Evolutionary conservation across 495 filamentous ascomycete genomes (phyloP).

Genomic region (Penicillium malachiteum): DNA sequence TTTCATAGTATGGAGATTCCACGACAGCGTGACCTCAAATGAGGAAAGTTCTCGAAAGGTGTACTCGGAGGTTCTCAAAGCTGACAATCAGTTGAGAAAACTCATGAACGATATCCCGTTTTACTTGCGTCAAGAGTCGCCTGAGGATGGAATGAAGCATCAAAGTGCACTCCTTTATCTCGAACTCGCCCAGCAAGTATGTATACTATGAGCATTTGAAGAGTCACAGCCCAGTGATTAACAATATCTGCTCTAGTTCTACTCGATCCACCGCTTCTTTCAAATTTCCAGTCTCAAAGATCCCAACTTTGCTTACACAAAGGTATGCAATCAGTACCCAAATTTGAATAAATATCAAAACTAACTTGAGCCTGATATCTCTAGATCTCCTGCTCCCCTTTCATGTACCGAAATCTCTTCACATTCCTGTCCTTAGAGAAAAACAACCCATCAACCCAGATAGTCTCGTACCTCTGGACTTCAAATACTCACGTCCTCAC

Average conservation of each 20-base stretch:
- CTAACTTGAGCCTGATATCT: neutral
- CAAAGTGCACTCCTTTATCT: neutral
- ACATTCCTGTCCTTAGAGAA: conserved; percentile 9
- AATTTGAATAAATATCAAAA: neutral
- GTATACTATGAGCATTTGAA: neutral
- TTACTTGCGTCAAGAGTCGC: too few relatives aligned
- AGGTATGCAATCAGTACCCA: neutral
- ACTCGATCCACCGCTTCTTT: conserved; percentile 14
- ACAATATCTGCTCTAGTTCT: conserved; percentile 3
- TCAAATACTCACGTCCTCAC: conserved; percentile 16
- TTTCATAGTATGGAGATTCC: too few relatives aligned
- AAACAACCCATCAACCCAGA: conserved; percentile 4
- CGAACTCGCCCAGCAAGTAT: conserved; percentile 1
- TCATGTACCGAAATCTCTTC: conserved; percentile 4
- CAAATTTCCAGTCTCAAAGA: conserved; percentile 13
- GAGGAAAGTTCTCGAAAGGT: neutral
- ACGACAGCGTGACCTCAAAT: too few relatives aligned
- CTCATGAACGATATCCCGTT: conserved; percentile 8
- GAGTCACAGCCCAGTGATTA: neutral
- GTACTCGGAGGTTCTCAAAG: conserved; percentile 10
- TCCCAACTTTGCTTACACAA: conserved; percentile 16
- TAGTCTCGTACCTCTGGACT: conserved; percentile 12
- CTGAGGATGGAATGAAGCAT: neutral
- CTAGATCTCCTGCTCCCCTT: conserved; percentile 15
- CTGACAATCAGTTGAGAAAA: conserved; percentile 6